Conservation (phyloP, 495 filamentous ascomycete genomes). For the Annulohypoxylon maeteangense region DNA sequence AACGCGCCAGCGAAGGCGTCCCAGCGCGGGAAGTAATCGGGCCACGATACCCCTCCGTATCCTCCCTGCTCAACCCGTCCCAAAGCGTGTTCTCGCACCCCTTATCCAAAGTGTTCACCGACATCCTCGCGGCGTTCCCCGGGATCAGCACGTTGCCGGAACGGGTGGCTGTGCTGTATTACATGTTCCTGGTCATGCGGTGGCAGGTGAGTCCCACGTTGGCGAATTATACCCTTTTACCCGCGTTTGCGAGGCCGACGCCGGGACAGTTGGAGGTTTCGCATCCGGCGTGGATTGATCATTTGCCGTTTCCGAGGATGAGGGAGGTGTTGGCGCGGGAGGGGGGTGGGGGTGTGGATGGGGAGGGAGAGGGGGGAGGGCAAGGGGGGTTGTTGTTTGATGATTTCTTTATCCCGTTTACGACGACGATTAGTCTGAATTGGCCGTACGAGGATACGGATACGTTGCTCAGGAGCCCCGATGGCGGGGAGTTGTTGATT, state of each 20-base stretch:
- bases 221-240: slow-evolving; percentile 78
- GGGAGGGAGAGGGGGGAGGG: too few relatives aligned
- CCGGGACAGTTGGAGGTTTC: slow-evolving; percentile 67
- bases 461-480: slow-evolving; percentile 65
- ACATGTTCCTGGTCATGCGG: slow-evolving; percentile 86
- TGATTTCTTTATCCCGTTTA: slow-evolving; percentile 82
- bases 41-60: slow-evolving; percentile 79
- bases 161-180: slow-evolving; percentile 78
- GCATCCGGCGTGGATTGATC: slow-evolving; percentile 83
- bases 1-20: slow-evolving; percentile 69
- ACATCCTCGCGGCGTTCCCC: slow-evolving; percentile 80
- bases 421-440: slow-evolving; percentile 74
- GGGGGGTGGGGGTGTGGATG: slow-evolving; percentile 44
- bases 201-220: slow-evolving; percentile 80
- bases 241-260: slow-evolving; percentile 71
- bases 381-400: slow-evolving; percentile 68
- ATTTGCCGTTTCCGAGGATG: slow-evolving; percentile 79
- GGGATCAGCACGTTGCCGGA: slow-evolving; percentile 75
- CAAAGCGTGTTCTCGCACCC: slow-evolving; percentile 70
- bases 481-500: slow-evolving; percentile 70
- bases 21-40: slow-evolving; percentile 70
- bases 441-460: slow-evolving; percentile 80
- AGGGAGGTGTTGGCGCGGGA: slow-evolving; percentile 67
- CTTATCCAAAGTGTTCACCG: slow-evolving; percentile 82
- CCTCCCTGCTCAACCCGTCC: slow-evolving; percentile 76